Evolutionary conservation across 2,329 filamentous ascomycete genomes (phyloP).

Genomic region (Fusarium chuoi): DNA sequence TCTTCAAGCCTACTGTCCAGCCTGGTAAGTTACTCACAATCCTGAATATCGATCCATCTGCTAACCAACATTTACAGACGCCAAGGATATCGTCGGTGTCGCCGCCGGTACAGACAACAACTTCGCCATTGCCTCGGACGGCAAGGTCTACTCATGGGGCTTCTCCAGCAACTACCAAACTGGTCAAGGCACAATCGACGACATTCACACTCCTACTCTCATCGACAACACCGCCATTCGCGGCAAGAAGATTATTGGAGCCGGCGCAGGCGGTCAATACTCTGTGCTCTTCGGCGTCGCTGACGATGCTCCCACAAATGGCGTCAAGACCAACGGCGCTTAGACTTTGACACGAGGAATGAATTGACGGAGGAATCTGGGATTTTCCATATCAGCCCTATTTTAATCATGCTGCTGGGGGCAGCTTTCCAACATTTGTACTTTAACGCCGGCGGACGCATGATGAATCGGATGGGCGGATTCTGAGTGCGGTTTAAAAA

Average conservation of each 20-base stretch:
- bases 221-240: constrained; percentile 88
- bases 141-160: constrained; percentile 81
- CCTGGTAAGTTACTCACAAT: constrained; percentile 54
- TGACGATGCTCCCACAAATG: constrained; percentile 47
- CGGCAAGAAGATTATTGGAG: constrained; percentile 77
- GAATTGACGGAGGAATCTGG: constrained; percentile 16
- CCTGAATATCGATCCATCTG: not conserved
- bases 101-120: constrained; percentile 78
- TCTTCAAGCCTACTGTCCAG: constrained; percentile 57
- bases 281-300: constrained; percentile 67
- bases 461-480: constrained; percentile 30
- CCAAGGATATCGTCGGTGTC: constrained; percentile 65
- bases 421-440: constrained; percentile 26
- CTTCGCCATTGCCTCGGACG: constrained; percentile 75
- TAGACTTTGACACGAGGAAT: constrained; percentile 22
- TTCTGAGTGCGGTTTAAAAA: constrained; percentile 17
- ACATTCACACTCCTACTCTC: constrained; percentile 78
- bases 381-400: constrained; percentile 23
- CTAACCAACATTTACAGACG: constrained; percentile 44
- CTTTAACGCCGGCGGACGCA: constrained; percentile 20
- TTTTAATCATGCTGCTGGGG: constrained; percentile 24
- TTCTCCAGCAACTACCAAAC: constrained; percentile 85
- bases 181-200: constrained; percentile 80
- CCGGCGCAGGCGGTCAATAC: constrained; percentile 90
- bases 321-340: constrained; percentile 40